phyloP scores from a whole-genome alignment of 1,284 basidiomycete genomes.

The Ustilago bromivora region DNA sequence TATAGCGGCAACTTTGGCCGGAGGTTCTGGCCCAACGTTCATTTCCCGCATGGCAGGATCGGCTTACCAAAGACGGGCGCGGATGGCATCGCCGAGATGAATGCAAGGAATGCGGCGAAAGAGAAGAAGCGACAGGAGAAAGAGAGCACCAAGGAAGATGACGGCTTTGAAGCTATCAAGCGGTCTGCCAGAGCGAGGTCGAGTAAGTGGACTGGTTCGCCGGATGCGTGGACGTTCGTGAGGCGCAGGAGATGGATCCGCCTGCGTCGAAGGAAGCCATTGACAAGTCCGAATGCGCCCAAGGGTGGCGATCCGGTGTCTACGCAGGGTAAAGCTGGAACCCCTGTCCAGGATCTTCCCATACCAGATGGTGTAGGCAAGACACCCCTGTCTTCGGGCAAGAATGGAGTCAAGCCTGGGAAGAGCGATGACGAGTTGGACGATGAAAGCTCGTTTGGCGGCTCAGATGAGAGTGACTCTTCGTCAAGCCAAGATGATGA shows the following conservation, averaged over 20 bases:
- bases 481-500: slow-evolving; percentile 47
- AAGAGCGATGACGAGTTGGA: slow-evolving; percentile 34
- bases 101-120: slow-evolving; percentile 35
- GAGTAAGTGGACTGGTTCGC: slow-evolving; percentile 61
- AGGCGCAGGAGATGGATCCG: slow-evolving; percentile 66
- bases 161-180: slow-evolving; percentile 65
- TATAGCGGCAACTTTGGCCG: slow-evolving; percentile 65
- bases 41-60: slow-evolving; percentile 44
- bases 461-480: slow-evolving; percentile 42
- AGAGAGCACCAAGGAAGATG: slow-evolving; percentile 57
- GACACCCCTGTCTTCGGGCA: slow-evolving; percentile 2
- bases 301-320: slow-evolving; percentile 10
- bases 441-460: slow-evolving; percentile 26
- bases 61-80: slow-evolving; percentile 50
- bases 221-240: slow-evolving; percentile 62
- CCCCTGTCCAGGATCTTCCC: slow-evolving; percentile 24
- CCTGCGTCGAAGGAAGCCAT: slow-evolving; percentile 52
- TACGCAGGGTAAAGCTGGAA: slow-evolving; percentile 7
- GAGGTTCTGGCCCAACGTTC: slow-evolving; percentile 46
- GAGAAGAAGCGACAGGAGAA: slow-evolving; percentile 44
- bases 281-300: slow-evolving; percentile 5
- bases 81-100: slow-evolving; percentile 54
- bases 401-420: slow-evolving; percentile 24
- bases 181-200: slow-evolving; percentile 54
- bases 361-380: slow-evolving; percentile 10